phyloP scores from a whole-genome alignment of 1,284 basidiomycete genomes.

The Ceratobasidium sp. region DNA sequence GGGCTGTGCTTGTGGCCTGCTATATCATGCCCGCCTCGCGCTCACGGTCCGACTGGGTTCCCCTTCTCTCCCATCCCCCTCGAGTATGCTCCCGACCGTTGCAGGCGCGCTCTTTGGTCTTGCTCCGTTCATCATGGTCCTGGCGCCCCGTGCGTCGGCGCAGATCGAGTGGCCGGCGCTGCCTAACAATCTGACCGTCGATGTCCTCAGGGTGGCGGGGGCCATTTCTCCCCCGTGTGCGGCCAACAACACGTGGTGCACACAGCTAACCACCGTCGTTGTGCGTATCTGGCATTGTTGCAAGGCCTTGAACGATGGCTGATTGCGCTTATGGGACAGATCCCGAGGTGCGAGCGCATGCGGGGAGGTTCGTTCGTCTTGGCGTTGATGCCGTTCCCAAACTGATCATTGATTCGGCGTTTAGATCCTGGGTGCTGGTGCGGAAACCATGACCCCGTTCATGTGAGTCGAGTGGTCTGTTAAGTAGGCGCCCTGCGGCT shows the following conservation, averaged over 20 bases:
- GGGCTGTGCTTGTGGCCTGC: not conserved
- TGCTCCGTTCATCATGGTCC: not conserved
- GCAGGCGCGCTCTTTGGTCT: not conserved
- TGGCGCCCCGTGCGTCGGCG: not conserved
- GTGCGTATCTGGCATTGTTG: conserved; percentile 13
- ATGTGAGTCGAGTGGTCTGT: conserved; percentile 17
- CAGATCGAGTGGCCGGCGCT: conserved; percentile 27
- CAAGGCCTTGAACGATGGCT: not conserved
- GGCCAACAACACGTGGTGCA: conserved; percentile 21
- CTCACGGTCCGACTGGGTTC: not conserved
- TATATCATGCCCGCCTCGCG: conserved; percentile 6
- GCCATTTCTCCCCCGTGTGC: conserved; percentile 39
- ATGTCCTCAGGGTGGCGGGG: conserved; percentile 30
- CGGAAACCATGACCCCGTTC: conserved; percentile 37
- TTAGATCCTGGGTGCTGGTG: conserved; percentile 41
- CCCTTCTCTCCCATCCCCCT: not conserved
- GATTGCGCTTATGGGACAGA: not conserved
- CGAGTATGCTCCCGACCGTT: conserved; percentile 1
- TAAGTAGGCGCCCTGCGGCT: not conserved
- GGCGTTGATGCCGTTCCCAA: not conserved
- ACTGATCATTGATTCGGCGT: not conserved
- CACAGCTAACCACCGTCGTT: conserved; percentile 17
- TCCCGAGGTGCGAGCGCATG: conserved; percentile 33
- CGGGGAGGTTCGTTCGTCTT: conserved; percentile 12
- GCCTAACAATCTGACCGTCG: conserved; percentile 35